Evolutionary conservation across 495 filamentous ascomycete genomes (phyloP).

Genomic region (Podospora fimiseda): DNA sequence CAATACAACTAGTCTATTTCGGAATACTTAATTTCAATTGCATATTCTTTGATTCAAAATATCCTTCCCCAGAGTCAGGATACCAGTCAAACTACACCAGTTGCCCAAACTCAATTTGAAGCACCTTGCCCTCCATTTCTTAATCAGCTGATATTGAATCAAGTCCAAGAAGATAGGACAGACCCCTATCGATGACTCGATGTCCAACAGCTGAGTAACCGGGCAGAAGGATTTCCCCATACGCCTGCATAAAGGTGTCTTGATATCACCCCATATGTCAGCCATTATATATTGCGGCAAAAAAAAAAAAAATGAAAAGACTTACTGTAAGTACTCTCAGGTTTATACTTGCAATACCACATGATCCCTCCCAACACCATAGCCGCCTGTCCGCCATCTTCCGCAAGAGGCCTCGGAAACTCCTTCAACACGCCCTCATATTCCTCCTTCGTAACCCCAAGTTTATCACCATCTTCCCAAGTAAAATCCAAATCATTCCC

Average conservation of each 20-base stretch:
- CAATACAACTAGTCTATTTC: too few relatives aligned
- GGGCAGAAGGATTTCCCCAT: constrained; percentile 10
- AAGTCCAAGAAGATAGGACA: too few relatives aligned
- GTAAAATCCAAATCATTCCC: constrained; percentile 13
- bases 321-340: constrained; percentile 12
- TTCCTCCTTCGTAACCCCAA: constrained; percentile 5
- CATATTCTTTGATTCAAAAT: too few relatives aligned
- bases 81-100: too few relatives aligned
- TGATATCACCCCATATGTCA: background rate
- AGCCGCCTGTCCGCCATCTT: background rate
- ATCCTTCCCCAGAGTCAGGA: too few relatives aligned
- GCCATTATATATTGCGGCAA: background rate
- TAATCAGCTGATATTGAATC: too few relatives aligned
- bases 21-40: too few relatives aligned
- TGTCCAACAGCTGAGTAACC: constrained; percentile 15
- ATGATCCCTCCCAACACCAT: constrained; percentile 8
- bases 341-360: constrained; percentile 16
- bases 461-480: constrained; percentile 2
- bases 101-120: too few relatives aligned
- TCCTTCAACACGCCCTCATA: constrained; percentile 9
- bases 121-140: too few relatives aligned
- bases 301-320: background rate
- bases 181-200: constrained; percentile 4
- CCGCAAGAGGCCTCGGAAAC: constrained; percentile 10
- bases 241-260: constrained; percentile 18